A percentile compares a stretch with the other conserved stretches of the same genome.
Evolutionary conservation across 345 rosid species (phyloP).

Genomic region (Limnanthes douglasii): DNA sequence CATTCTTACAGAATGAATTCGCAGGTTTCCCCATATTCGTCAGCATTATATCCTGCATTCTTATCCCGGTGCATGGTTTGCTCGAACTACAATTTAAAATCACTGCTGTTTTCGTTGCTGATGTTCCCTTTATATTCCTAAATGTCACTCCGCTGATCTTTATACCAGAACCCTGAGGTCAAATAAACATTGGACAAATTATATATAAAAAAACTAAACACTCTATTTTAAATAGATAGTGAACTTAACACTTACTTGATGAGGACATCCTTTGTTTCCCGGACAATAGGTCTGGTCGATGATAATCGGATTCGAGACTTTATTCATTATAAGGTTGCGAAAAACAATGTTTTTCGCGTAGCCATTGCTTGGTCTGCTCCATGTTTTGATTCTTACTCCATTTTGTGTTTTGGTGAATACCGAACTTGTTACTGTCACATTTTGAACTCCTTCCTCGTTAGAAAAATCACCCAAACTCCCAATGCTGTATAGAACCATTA

Average conservation of each 20-base stretch:
- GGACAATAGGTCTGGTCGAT: conserved; percentile 57
- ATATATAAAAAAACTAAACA: too few species aligned
- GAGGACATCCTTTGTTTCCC: conserved; percentile 24
- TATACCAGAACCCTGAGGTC: conserved; percentile 40
- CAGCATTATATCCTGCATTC: conserved; percentile 33
- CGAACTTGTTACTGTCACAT: conserved; percentile 21
- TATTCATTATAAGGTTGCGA: conserved; percentile 16
- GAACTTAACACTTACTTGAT: too few species aligned
- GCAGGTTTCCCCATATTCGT: conserved; percentile 23
- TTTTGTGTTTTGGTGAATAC: conserved; percentile 29
- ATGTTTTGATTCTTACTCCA: conserved; percentile 42
- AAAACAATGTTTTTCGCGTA: conserved; percentile 25
- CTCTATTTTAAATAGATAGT: too few species aligned
- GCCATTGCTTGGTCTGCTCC: conserved; percentile 38
- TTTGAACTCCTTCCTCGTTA: conserved; percentile 28
- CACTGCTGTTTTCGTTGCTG: conserved; percentile 38
- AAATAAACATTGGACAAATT: not conserved
- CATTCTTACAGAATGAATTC: conserved; percentile 36
- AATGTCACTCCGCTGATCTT: conserved; percentile 50
- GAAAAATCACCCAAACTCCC: conserved; percentile 30
- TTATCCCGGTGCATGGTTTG: conserved; percentile 36
- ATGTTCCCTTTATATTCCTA: conserved; percentile 51
- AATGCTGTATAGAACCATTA: conserved; percentile 16
- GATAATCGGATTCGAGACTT: conserved; percentile 31
- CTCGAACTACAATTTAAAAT: conserved; percentile 42